These are phyloP conservation scores for Podila horticola DNA, from an alignment of 192 early-diverging fungal genomes.

Conservation along the genomic window DNA sequence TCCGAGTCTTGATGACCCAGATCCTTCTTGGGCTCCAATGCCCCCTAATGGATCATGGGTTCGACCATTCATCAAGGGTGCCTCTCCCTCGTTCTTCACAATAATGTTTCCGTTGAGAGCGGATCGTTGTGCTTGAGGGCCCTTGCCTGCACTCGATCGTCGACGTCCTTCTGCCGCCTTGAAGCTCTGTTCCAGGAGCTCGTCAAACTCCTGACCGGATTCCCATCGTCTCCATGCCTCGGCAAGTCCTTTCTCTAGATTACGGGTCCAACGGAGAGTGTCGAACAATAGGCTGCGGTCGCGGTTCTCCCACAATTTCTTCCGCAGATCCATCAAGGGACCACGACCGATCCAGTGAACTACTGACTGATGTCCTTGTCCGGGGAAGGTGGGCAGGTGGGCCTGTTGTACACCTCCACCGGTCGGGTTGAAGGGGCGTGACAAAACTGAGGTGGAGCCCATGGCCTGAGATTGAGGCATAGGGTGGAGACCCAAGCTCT, in stretches of 20 bases:
- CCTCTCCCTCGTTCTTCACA: slow-evolving; percentile 14
- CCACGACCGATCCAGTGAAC: slow-evolving; percentile 59
- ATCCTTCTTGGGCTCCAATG: neutral
- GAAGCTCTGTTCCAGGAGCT: slow-evolving; percentile 19
- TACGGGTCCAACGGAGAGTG: slow-evolving; percentile 85
- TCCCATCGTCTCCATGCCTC: slow-evolving; percentile 84
- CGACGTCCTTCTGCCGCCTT: neutral
- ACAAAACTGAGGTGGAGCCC: too few relatives aligned
- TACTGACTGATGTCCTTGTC: slow-evolving; percentile 21
- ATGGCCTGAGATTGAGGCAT: neutral
- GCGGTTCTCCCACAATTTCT: slow-evolving; percentile 77
- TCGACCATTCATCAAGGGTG: neutral
- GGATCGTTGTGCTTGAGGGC: neutral
- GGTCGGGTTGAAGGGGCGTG: neutral
- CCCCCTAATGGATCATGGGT: neutral
- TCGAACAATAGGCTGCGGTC: slow-evolving; percentile 89
- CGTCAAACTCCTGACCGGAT: slow-evolving; percentile 65
- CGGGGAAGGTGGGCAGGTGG: neutral
- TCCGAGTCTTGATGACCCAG: too few relatives aligned
- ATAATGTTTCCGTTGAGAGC: slow-evolving; percentile 28
- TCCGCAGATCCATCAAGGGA: slow-evolving; percentile 70
- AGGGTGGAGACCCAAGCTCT: slow-evolving; percentile 13
- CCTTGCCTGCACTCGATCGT: neutral
- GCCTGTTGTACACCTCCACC: neutral
- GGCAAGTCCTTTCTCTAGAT: slow-evolving; percentile 76